Evolutionary conservation across 1,284 basidiomycete genomes (phyloP).

Genomic region (Heliocybe sulcata): DNA sequence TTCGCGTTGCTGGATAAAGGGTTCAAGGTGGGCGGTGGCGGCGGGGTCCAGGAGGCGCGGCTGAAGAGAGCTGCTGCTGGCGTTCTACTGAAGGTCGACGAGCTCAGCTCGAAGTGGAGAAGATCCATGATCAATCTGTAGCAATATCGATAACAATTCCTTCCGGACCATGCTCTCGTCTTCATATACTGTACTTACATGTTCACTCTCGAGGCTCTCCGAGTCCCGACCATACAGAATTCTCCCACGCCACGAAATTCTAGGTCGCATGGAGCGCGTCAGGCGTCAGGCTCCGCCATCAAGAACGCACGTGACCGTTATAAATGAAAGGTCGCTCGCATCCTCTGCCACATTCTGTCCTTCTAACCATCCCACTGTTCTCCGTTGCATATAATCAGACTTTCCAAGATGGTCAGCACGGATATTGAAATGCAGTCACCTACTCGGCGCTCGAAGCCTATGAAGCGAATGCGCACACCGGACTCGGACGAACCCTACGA

Average conservation of each 20-base stretch:
- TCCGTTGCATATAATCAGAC: neutral
- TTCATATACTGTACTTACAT: no score
- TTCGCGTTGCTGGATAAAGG: conserved; percentile 67
- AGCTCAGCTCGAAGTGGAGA: conserved; percentile 70
- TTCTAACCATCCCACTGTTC: neutral
- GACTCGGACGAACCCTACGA: conserved; percentile 34
- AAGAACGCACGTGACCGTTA: neutral
- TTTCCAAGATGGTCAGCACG: conserved; percentile 13
- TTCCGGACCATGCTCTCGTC: no score
- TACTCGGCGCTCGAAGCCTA: conserved; percentile 21
- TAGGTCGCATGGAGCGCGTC: no score
- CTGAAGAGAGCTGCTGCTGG: conserved; percentile 70
- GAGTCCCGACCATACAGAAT: no score
- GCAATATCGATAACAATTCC: no score
- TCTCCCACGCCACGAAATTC: no score
- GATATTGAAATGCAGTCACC: conserved; percentile 34
- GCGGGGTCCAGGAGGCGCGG: conserved; percentile 53
- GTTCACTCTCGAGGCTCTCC: no score
- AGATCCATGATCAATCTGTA: conserved; percentile 51
- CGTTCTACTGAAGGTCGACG: conserved; percentile 74
- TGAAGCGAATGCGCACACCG: conserved; percentile 54
- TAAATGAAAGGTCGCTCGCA: neutral
- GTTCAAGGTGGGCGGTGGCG: conserved; percentile 50
- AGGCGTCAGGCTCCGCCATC: no score
- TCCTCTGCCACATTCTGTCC: neutral